A percentile compares a stretch with the other conserved stretches of the same genome.
phyloP scores from a whole-genome alignment of 2,329 filamentous ascomycete species.

The Xylariales sp. region DNA sequence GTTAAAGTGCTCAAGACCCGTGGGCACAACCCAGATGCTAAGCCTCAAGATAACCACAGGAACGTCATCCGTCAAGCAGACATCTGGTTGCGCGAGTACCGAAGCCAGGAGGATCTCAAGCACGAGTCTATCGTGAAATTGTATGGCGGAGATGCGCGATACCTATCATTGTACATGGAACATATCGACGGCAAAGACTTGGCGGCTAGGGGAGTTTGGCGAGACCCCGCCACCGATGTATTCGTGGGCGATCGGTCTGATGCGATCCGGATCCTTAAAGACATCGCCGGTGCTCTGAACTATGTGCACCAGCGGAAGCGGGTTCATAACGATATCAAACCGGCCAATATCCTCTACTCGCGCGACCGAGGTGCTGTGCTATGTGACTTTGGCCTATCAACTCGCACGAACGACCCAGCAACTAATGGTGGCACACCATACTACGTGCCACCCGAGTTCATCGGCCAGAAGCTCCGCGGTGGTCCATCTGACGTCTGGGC shows the following conservation, averaged over 20 bases:
- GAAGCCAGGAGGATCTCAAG: conserved; percentile 49
- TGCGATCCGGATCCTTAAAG: conserved; percentile 46
- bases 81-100: conserved; percentile 55
- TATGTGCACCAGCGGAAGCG: conserved; percentile 51
- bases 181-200: conserved; percentile 54
- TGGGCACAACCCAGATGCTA: conserved; percentile 33
- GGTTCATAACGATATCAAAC: conserved; percentile 61
- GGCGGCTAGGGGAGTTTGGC: conserved; percentile 44
- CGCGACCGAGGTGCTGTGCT: conserved; percentile 53
- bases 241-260: conserved; percentile 47
- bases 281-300: conserved; percentile 49
- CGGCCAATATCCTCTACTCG: conserved; percentile 57
- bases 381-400: conserved; percentile 57
- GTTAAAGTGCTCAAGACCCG: conserved; percentile 58
- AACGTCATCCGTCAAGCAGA: conserved; percentile 56
- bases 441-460: conserved; percentile 59
- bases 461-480: conserved; percentile 49
- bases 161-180: conserved; percentile 58
- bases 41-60: conserved; percentile 45
- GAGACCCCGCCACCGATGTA: conserved; percentile 39
- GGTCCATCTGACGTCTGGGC: conserved; percentile 56
- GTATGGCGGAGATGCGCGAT: conserved; percentile 56
- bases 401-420: conserved; percentile 38
- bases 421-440: conserved; percentile 55
- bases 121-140: conserved; percentile 55